Percentiles rank a stretch among this genome's conserved stretches.
Conservation (phyloP, 164 flowering plant genomes). For the Sextonia rubra region DNA sequence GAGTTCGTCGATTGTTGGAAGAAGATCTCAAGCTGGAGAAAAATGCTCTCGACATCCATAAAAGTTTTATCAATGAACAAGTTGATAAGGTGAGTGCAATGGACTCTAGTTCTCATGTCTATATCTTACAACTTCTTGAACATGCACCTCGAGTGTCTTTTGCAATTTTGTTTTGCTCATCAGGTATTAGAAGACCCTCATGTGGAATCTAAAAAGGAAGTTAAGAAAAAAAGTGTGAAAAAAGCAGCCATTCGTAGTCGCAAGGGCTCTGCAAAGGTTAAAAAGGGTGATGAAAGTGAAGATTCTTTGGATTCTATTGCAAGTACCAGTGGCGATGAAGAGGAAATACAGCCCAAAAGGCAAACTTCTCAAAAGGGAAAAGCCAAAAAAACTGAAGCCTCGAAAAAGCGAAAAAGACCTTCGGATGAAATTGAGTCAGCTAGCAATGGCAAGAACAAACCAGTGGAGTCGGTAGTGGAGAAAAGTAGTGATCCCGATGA, state of each 20-base stretch:
- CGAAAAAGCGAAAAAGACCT: conserved; percentile 49
- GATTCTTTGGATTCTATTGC: conserved; percentile 29
- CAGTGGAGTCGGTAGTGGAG: conserved; percentile 29
- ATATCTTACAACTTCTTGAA: neutral
- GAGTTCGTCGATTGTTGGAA: conserved; percentile 78
- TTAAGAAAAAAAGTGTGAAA: conserved; percentile 32
- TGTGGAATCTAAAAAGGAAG: conserved; percentile 25
- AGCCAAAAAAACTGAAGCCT: conserved; percentile 29
- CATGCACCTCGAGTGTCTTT: neutral
- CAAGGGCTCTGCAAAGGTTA: conserved; percentile 28
- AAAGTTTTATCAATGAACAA: conserved; percentile 50
- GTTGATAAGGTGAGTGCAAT: conserved; percentile 55
- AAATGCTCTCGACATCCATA: conserved; percentile 60
- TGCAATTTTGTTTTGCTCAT: conserved; percentile 1
- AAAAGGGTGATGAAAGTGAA: conserved; percentile 28
- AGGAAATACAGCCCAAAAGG: conserved; percentile 48
- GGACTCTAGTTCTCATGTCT: conserved; percentile 1
- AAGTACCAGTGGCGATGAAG: conserved; percentile 27
- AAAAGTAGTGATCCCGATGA: conserved; percentile 43
- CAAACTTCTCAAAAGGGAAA: conserved; percentile 36
- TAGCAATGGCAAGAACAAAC: conserved; percentile 40
- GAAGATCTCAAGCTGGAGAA: conserved; percentile 78
- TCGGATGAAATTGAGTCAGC: conserved; percentile 33
- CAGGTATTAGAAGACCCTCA: conserved; percentile 45
- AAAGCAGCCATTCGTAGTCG: conserved; percentile 17